These are phyloP conservation scores for Trichosporon ovoides DNA, from an alignment of 1,284 basidiomycete species.

Conservation along the genomic window DNA sequence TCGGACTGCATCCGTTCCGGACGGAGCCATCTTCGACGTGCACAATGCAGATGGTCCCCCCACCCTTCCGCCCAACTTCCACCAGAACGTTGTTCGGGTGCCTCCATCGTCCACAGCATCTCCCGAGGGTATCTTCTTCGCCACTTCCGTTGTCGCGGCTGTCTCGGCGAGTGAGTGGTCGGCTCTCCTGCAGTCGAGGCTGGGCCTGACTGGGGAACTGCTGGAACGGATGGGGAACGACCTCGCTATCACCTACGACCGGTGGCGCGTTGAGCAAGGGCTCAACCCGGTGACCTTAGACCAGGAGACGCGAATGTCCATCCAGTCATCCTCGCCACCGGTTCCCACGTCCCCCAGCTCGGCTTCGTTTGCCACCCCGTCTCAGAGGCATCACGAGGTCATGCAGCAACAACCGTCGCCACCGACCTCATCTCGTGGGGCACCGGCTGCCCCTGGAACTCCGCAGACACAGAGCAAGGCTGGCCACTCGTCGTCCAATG, in stretches of 20 bases:
- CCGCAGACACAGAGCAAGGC: slow-evolving; percentile 9
- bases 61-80: slow-evolving; percentile 1
- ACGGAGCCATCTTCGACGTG: slow-evolving; percentile 8
- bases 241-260: slow-evolving; percentile 32
- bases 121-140: slow-evolving; percentile 25
- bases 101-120: slow-evolving; percentile 11
- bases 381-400: not conserved
- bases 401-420: slow-evolving; percentile 1
- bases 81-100: not conserved
- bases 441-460: slow-evolving; percentile 6
- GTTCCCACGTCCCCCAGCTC: slow-evolving; percentile 5
- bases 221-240: slow-evolving; percentile 30
- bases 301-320: not conserved
- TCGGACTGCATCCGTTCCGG: slow-evolving; percentile 28
- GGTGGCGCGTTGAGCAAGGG: slow-evolving; percentile 7
- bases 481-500: slow-evolving; percentile 9
- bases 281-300: slow-evolving; percentile 5
- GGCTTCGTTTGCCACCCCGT: slow-evolving; percentile 7
- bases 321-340: not conserved
- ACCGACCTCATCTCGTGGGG: slow-evolving; percentile 2
- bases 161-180: slow-evolving; percentile 17
- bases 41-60: not conserved
- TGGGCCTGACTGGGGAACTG: slow-evolving; percentile 28
- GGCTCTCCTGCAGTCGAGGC: slow-evolving; percentile 19
- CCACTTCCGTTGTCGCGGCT: slow-evolving; percentile 20